These are phyloP conservation scores for Cubamyces sp. DNA, from an alignment of 768 basidiomycete species.

Conservation along the genomic window DNA sequence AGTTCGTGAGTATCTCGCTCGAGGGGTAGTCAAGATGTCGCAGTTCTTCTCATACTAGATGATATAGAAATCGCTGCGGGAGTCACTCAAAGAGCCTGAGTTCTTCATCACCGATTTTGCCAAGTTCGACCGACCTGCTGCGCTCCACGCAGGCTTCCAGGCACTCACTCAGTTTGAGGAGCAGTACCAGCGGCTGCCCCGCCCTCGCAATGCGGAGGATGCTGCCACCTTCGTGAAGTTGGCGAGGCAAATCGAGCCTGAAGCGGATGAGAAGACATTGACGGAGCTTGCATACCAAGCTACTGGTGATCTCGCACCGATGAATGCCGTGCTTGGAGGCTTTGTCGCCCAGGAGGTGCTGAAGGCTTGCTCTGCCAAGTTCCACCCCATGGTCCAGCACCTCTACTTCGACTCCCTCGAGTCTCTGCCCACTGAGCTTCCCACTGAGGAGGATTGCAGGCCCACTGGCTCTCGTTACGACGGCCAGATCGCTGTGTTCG, in stretches of 20 bases:
- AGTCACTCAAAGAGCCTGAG: conserved; percentile 82
- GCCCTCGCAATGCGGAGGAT: conserved; percentile 82
- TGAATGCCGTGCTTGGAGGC: conserved; percentile 93
- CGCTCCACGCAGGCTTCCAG: conserved; percentile 93
- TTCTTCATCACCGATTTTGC: conserved; percentile 95
- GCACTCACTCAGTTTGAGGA: conserved; percentile 81
- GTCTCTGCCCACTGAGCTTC: conserved; percentile 77
- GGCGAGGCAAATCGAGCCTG: conserved; percentile 76
- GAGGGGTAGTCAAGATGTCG: background rate
- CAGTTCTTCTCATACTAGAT: background rate
- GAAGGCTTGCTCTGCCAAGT: conserved; percentile 97
- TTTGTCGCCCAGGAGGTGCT: conserved; percentile 98
- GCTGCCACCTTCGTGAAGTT: conserved; percentile 71
- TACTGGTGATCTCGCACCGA: conserved; percentile 84
- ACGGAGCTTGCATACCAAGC: conserved; percentile 92
- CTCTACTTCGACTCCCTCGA: conserved; percentile 98
- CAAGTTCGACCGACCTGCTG: conserved; percentile 91
- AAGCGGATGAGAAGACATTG: conserved; percentile 80
- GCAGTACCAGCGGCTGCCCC: conserved; percentile 70
- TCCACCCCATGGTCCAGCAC: conserved; percentile 94
- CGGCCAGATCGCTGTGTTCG: conserved; percentile 95
- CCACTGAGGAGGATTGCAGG: conserved; percentile 82
- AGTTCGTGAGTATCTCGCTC: conserved; percentile 74
- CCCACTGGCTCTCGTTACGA: conserved; percentile 88
- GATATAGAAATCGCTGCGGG: conserved; percentile 86